Evolutionary conservation across 176 grass and related monocot genomes (phyloP).

Genomic region (Metroxylon sagu): DNA sequence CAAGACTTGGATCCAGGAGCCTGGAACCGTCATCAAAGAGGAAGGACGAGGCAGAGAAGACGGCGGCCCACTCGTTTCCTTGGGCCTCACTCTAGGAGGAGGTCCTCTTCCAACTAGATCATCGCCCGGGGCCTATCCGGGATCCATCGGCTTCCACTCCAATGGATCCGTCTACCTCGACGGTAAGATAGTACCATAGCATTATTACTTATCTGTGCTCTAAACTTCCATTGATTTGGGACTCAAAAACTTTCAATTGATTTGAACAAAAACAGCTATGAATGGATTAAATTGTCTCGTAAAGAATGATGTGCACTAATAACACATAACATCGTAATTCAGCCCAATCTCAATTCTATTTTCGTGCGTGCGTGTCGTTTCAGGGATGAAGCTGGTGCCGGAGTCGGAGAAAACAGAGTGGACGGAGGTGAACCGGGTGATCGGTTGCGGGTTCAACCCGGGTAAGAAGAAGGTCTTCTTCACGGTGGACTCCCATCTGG

Average conservation of each 20-base stretch:
- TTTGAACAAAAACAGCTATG: too few species aligned
- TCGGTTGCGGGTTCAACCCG: conserved; percentile 84
- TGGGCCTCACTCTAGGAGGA: conserved; percentile 40
- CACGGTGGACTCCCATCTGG: conserved; percentile 69
- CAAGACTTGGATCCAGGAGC: conserved; percentile 17
- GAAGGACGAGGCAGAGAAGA: conserved; percentile 24
- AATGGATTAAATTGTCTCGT: too few species aligned
- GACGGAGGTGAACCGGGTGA: conserved; percentile 65
- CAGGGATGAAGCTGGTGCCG: conserved; percentile 78
- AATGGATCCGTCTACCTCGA: conserved; percentile 76
- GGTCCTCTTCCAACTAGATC: conserved; percentile 10
- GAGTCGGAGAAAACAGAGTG: conserved; percentile 69
- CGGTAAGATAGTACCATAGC: conserved; percentile 26
- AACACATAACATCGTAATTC: too few species aligned
- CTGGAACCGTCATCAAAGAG: conserved; percentile 19
- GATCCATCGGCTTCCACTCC: conserved; percentile 90
- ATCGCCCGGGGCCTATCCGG: conserved; percentile 51
- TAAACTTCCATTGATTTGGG: too few species aligned
- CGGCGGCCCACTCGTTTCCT: conserved; percentile 37
- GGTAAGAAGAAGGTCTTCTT: conserved; percentile 85
- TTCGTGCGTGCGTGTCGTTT: not conserved
- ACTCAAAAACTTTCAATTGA: too few species aligned
- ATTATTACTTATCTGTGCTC: too few species aligned
- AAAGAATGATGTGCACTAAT: too few species aligned
- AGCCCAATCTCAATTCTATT: too few species aligned